Percentiles rank a stretch among this genome's conserved stretches.
Conservation (phyloP, 202 grass and related monocot species). For the Carex sylvatica region DNA sequence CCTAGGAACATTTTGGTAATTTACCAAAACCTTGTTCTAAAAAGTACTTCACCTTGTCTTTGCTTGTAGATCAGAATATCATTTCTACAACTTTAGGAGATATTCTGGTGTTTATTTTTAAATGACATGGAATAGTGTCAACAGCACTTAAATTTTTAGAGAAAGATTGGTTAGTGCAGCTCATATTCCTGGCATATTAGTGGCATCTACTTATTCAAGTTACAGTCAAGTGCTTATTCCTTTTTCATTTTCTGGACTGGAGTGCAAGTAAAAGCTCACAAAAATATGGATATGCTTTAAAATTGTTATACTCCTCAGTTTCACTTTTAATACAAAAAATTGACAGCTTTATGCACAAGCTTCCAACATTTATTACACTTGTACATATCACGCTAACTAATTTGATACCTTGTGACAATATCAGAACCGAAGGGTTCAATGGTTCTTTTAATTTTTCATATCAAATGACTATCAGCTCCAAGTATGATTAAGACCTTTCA, state of each 20-base stretch:
- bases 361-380: conserved; percentile 1
- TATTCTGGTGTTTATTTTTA: neutral
- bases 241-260: neutral
- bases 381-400: neutral
- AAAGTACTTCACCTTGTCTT: neutral
- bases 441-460: neutral
- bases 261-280: neutral
- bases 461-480: conserved; percentile 5
- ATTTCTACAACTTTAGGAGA: neutral
- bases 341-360: neutral
- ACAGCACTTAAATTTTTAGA: neutral
- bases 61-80: neutral
- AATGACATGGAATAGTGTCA: neutral
- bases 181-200: conserved; percentile 6
- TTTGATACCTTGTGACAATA: neutral
- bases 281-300: conserved; percentile 3
- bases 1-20: neutral
- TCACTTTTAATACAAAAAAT: neutral
- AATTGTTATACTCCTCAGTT: neutral
- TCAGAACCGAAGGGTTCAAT: neutral
- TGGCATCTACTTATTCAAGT: conserved; percentile 4
- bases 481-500: conserved; percentile 7
- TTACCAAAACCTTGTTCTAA: conserved; percentile 9
- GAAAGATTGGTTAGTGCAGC: neutral
- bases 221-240: neutral